phyloP scores from a whole-genome alignment of 495 filamentous ascomycete genomes.

The Venustampulla echinocandica region DNA sequence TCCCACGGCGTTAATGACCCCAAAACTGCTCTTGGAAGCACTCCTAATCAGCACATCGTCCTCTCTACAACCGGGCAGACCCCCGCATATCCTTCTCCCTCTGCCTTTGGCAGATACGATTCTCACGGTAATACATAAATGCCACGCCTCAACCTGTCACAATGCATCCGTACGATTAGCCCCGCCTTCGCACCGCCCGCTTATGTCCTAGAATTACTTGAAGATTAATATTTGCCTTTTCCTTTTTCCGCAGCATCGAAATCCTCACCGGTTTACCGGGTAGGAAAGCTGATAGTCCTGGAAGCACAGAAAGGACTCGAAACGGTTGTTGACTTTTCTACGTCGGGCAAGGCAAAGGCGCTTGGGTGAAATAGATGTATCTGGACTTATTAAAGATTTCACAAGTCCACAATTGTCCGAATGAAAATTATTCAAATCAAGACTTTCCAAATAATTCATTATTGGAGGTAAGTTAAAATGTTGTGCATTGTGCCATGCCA shows the following conservation, averaged over 20 bases:
- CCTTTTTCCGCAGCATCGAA: constrained; percentile 19
- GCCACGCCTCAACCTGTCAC: constrained; percentile 2
- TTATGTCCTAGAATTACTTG: constrained; percentile 18
- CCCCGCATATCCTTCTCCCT: constrained; percentile 15
- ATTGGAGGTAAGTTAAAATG: constrained; percentile 4
- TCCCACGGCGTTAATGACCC: constrained; percentile 10
- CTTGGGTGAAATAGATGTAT: constrained; percentile 23
- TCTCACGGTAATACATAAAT: constrained; percentile 24
- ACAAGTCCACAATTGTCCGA: constrained; percentile 15
- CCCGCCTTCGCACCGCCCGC: too few species aligned
- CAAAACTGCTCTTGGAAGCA: constrained; percentile 6
- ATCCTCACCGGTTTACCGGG: constrained; percentile 12
- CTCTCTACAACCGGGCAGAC: constrained; percentile 6
- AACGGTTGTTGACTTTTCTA: constrained; percentile 20
- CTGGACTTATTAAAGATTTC: constrained; percentile 15
- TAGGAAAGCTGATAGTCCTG: constrained; percentile 19
- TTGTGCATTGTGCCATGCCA: background rate
- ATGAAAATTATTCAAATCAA: constrained; percentile 15
- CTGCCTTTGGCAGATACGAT: constrained; percentile 22
- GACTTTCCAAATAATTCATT: constrained; percentile 11
- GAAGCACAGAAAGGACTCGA: constrained; percentile 17
- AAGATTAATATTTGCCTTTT: constrained; percentile 24
- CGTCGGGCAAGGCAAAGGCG: constrained; percentile 22
- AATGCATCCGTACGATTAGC: too few species aligned
- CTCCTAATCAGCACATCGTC: constrained; percentile 13